Evolutionary conservation across 768 basidiomycete genomes (phyloP).

Genomic region (Fibroporia radiculosa): DNA sequence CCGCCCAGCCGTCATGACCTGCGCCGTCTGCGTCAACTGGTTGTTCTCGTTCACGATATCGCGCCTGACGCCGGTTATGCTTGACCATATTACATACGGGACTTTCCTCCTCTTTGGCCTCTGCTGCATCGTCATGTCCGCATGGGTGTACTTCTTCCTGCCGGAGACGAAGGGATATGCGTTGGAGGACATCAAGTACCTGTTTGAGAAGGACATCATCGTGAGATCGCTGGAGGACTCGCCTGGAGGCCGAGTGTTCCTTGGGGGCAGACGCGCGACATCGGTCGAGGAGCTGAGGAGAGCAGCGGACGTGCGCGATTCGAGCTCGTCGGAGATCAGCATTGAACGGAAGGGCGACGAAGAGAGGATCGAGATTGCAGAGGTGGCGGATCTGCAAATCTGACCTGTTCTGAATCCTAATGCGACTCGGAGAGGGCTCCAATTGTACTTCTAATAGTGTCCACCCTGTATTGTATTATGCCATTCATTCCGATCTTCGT

Average conservation of each 20-base stretch:
- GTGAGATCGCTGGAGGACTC: slow-evolving; percentile 32
- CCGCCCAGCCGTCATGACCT: too few relatives aligned
- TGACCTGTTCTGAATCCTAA: too few relatives aligned
- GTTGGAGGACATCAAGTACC: slow-evolving; percentile 37
- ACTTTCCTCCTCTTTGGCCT: slow-evolving; percentile 37
- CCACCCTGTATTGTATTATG: too few relatives aligned
- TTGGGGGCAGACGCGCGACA: slow-evolving; percentile 18
- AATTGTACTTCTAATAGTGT: too few relatives aligned
- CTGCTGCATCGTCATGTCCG: slow-evolving; percentile 33
- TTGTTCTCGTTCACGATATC: slow-evolving; percentile 39
- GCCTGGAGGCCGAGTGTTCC: slow-evolving; percentile 30
- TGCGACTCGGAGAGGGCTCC: too few relatives aligned
- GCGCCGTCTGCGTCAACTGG: too few relatives aligned
- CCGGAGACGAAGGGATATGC: slow-evolving; percentile 41
- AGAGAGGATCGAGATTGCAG: too few relatives aligned
- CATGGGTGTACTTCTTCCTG: slow-evolving; percentile 36
- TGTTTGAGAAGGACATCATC: slow-evolving; percentile 34
- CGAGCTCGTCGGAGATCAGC: too few relatives aligned
- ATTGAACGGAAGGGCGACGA: too few relatives aligned
- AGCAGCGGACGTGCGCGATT: too few relatives aligned
- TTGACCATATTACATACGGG: slow-evolving; percentile 18
- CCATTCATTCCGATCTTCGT: too few relatives aligned
- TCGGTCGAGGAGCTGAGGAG: slow-evolving; percentile 14
- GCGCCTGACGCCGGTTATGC: slow-evolving; percentile 35
- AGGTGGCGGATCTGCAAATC: too few relatives aligned